Conservation (phyloP, 192 early-diverging fungal genomes). For the Umbelopsis vinacea region DNA sequence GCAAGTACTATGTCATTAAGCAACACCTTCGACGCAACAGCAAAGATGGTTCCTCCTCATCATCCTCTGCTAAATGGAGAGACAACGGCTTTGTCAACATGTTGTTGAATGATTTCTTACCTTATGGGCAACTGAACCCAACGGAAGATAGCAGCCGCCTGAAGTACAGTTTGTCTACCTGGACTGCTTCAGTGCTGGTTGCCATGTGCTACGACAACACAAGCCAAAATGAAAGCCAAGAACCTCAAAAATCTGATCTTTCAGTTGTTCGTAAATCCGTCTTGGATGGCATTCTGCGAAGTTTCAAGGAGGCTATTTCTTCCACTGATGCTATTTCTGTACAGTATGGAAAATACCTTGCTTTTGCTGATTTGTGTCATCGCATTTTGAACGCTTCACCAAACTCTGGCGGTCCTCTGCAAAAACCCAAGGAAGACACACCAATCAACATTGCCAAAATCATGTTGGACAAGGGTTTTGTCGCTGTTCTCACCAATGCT, state of each 20-base stretch:
- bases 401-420: constrained; percentile 12
- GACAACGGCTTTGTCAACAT: constrained; percentile 59
- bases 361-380: constrained; percentile 69
- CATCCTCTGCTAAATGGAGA: constrained; percentile 36
- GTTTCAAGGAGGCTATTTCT: constrained; percentile 66
- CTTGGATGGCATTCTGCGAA: constrained; percentile 64
- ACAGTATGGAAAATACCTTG: constrained; percentile 71
- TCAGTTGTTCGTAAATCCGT: constrained; percentile 67
- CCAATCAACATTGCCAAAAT: constrained; percentile 67
- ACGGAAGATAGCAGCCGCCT: constrained; percentile 55
- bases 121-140: constrained; percentile 49
- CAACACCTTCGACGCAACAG: constrained; percentile 51
- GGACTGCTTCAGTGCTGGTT: constrained; percentile 69
- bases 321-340: constrained; percentile 52
- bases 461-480: constrained; percentile 91
- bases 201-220: constrained; percentile 54
- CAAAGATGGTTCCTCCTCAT: constrained; percentile 41
- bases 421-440: constrained; percentile 57
- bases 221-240: constrained; percentile 49
- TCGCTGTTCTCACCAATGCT: constrained; percentile 76
- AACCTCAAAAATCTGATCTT: constrained; percentile 58
- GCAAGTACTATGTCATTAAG: constrained; percentile 72
- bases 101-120: constrained; percentile 72
- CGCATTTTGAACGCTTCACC: constrained; percentile 65
- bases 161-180: constrained; percentile 66